phyloP scores from a whole-genome alignment of 2,329 filamentous ascomycete genomes.

The Alternaria brassicicola region DNA sequence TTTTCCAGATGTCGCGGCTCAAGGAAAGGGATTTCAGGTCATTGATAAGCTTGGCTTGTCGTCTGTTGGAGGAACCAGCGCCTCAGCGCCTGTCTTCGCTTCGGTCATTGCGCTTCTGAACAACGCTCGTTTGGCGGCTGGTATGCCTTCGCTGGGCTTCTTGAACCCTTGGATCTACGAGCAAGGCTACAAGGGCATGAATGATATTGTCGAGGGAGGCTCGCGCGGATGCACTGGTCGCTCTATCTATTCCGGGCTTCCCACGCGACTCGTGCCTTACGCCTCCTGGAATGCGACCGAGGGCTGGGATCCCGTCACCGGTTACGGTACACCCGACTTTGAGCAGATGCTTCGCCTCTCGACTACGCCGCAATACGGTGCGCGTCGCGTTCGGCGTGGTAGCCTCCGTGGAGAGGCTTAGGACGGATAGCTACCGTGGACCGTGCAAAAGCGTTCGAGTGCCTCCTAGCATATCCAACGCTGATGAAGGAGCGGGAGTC shows the following conservation, averaged over 20 bases:
- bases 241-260: slow-evolving; percentile 46
- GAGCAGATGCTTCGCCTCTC: slow-evolving; percentile 40
- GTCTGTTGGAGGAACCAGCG: slow-evolving; percentile 47
- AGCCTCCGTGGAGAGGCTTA: not conserved
- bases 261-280: slow-evolving; percentile 50
- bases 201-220: slow-evolving; percentile 56
- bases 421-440: not conserved
- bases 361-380: slow-evolving; percentile 20
- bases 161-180: slow-evolving; percentile 53
- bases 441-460: not conserved
- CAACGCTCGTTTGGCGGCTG: slow-evolving; percentile 45
- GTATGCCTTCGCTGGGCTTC: slow-evolving; percentile 46
- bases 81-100: slow-evolving; percentile 49
- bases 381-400: slow-evolving; percentile 19
- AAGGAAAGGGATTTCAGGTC: slow-evolving; percentile 44
- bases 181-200: slow-evolving; percentile 52
- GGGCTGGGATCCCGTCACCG: slow-evolving; percentile 60
- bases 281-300: slow-evolving; percentile 59
- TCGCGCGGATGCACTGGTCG: slow-evolving; percentile 54
- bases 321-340: slow-evolving; percentile 49
- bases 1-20: slow-evolving; percentile 55
- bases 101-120: slow-evolving; percentile 48
- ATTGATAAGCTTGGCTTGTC: slow-evolving; percentile 42
- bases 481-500: not conserved
- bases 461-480: not conserved